Conservation (phyloP, 192 early-diverging fungal genomes). For the Spizellomyces punctatus region DNA sequence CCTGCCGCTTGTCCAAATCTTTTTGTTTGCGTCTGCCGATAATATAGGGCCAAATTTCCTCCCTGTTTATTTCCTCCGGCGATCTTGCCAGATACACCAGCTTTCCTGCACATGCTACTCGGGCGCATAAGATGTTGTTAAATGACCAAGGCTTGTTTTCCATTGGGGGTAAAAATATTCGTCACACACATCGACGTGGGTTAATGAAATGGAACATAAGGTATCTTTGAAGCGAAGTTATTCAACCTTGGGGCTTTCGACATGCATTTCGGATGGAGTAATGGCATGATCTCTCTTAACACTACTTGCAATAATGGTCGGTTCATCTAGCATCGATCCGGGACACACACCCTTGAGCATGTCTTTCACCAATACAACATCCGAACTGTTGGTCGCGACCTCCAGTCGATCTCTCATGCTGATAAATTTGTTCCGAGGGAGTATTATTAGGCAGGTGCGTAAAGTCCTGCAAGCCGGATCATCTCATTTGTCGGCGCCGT, state of each 20-base stretch:
- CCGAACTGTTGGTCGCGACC: slow-evolving; percentile 41
- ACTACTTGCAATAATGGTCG: no score
- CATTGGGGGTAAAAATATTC: slow-evolving; percentile 32
- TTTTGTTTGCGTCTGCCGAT: background rate
- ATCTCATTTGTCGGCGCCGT: background rate
- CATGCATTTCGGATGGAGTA: no score
- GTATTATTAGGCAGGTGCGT: slow-evolving; percentile 33
- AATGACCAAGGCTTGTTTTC: slow-evolving; percentile 50
- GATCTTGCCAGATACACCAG: slow-evolving; percentile 71
- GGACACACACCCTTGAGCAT: slow-evolving; percentile 26
- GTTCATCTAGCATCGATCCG: background rate
- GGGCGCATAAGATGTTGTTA: slow-evolving; percentile 67
- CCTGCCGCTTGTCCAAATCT: background rate
- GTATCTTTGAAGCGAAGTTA: slow-evolving; percentile 5
- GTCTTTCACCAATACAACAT: slow-evolving; percentile 33
- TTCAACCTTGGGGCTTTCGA: no score
- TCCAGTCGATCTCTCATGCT: slow-evolving; percentile 6
- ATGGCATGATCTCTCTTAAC: no score
- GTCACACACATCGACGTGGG: slow-evolving; percentile 38
- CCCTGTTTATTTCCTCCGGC: slow-evolving; percentile 23
- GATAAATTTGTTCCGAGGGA: slow-evolving; percentile 39
- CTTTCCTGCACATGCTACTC: slow-evolving; percentile 64
- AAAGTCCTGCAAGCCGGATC: background rate
- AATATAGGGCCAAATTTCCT: slow-evolving; percentile 8
- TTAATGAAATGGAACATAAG: slow-evolving; percentile 44